Conservation (phyloP, 2,329 filamentous ascomycete species). For the Acrocalymma vagum region DNA sequence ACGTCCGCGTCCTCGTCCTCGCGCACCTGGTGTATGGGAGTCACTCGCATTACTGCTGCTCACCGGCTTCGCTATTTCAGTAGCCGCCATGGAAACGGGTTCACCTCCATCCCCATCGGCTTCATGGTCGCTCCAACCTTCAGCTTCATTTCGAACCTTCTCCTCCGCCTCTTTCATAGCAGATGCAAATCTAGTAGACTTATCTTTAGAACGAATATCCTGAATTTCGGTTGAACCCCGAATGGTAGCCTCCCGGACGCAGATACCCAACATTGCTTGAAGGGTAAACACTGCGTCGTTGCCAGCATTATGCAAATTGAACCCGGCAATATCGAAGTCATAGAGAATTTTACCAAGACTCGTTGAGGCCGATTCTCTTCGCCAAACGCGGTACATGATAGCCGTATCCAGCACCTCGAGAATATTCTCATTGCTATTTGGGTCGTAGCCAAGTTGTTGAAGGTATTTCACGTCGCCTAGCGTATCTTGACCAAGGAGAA, state of each 20-base stretch:
- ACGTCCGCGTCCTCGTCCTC: constrained; percentile 8
- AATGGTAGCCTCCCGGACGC: constrained; percentile 53
- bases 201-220: constrained; percentile 28
- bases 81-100: constrained; percentile 29
- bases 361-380: constrained; percentile 60
- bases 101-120: constrained; percentile 46
- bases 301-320: constrained; percentile 82
- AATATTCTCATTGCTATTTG: constrained; percentile 62
- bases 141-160: constrained; percentile 50
- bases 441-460: constrained; percentile 68
- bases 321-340: constrained; percentile 69
- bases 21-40: background rate
- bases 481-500: constrained; percentile 83
- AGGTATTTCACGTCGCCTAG: constrained; percentile 74
- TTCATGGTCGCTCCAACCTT: constrained; percentile 49
- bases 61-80: constrained; percentile 2
- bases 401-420: constrained; percentile 77
- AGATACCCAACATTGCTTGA: constrained; percentile 74
- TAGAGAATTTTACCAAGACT: constrained; percentile 69
- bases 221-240: constrained; percentile 38
- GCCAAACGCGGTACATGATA: constrained; percentile 71
- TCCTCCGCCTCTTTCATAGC: constrained; percentile 37
- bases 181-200: constrained; percentile 30
- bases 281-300: constrained; percentile 87
- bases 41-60: background rate